Conservation (phyloP, 805 yeast species). For the Starmerella sirachaensis region DNA sequence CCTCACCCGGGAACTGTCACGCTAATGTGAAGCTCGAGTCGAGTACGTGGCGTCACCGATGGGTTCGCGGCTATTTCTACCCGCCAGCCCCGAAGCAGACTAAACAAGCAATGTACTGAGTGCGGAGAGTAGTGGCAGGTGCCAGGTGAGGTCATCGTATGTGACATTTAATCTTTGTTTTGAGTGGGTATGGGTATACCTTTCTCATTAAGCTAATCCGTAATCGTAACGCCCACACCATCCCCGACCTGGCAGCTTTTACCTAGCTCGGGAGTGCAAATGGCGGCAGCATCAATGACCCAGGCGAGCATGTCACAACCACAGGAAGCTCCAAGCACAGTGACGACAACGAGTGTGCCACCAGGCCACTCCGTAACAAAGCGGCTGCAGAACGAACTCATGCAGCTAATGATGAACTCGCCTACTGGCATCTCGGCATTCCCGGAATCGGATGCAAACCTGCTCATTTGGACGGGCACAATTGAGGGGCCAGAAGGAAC, state of each 20-base stretch:
- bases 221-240: not conserved
- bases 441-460: slow-evolving; percentile 41
- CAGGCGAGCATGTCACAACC: not conserved
- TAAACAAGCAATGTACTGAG: too few species aligned
- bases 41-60: too few species aligned
- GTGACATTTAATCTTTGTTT: slow-evolving; percentile 2
- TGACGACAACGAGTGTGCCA: slow-evolving; percentile 18
- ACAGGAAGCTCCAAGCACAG: not conserved
- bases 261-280: too few species aligned
- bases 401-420: slow-evolving; percentile 41
- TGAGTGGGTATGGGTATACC: not conserved
- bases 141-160: too few species aligned
- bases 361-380: slow-evolving; percentile 40
- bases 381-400: slow-evolving; percentile 40
- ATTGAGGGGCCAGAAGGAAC: slow-evolving; percentile 49
- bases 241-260: too few species aligned
- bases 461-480: slow-evolving; percentile 46
- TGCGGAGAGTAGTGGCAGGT: too few species aligned
- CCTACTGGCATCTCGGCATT: slow-evolving; percentile 45
- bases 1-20: too few species aligned
- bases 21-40: too few species aligned
- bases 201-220: not conserved
- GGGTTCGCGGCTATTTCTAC: too few species aligned
- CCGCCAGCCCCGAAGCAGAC: too few species aligned
- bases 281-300: slow-evolving; percentile 11